Evolutionary conservation across 371 early-diverging fungal species (phyloP).

Genomic region (Zychaea mexicana): DNA sequence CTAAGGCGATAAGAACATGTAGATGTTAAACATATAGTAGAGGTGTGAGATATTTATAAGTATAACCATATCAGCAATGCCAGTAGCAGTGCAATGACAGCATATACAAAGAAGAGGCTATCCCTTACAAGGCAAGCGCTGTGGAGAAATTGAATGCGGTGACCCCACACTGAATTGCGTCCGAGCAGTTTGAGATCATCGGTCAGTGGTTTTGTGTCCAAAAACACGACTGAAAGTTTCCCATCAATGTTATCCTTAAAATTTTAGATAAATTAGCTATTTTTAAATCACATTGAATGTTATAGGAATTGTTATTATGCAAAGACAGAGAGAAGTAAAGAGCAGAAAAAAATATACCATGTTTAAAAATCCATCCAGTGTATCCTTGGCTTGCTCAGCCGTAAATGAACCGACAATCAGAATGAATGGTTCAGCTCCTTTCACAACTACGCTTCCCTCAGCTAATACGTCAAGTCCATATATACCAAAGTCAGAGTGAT

Average conservation of each 20-base stretch:
- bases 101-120: too few relatives aligned
- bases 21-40: too few relatives aligned
- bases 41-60: too few relatives aligned
- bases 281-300: background rate
- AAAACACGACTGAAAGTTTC: slow-evolving; percentile 57
- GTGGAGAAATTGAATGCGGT: slow-evolving; percentile 41
- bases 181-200: slow-evolving; percentile 52
- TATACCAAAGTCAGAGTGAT: background rate
- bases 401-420: slow-evolving; percentile 68
- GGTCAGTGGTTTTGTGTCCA: slow-evolving; percentile 53
- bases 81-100: too few relatives aligned
- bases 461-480: slow-evolving; percentile 10
- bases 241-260: slow-evolving; percentile 37
- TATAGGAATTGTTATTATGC: too few relatives aligned
- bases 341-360: slow-evolving; percentile 50
- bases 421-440: slow-evolving; percentile 56
- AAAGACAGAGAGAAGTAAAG: too few relatives aligned
- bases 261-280: background rate
- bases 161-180: slow-evolving; percentile 45
- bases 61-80: too few relatives aligned
- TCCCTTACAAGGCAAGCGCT: slow-evolving; percentile 50
- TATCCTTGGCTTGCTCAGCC: slow-evolving; percentile 54
- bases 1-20: slow-evolving; percentile 12
- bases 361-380: slow-evolving; percentile 63
- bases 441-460: slow-evolving; percentile 45